phyloP scores from a whole-genome alignment of 2,329 filamentous ascomycete species.

The Geosmithia morbida region DNA sequence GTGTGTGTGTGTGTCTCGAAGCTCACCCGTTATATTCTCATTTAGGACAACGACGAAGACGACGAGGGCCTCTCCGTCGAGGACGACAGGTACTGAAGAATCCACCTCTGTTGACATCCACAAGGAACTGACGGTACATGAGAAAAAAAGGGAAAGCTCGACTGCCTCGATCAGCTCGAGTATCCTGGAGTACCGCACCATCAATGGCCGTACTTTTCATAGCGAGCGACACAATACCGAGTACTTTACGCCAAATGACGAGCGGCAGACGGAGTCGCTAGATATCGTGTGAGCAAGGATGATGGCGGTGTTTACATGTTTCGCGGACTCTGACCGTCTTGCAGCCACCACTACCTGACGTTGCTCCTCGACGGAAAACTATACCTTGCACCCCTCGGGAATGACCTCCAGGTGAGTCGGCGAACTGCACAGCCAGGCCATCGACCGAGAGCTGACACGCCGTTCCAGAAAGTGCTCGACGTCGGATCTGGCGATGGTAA shows the following conservation, averaged over 20 bases:
- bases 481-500: slow-evolving; percentile 7
- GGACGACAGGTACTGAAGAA: background rate
- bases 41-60: background rate
- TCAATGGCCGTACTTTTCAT: slow-evolving; percentile 15
- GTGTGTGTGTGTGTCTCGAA: too few relatives aligned
- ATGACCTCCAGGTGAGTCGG: slow-evolving; percentile 2
- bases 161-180: slow-evolving; percentile 14
- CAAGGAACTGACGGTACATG: background rate
- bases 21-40: background rate
- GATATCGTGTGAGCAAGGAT: slow-evolving; percentile 1
- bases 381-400: slow-evolving; percentile 2
- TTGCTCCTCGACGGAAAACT: slow-evolving; percentile 3
- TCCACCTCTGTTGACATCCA: too few relatives aligned
- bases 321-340: background rate
- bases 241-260: slow-evolving; percentile 10
- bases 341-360: slow-evolving; percentile 4
- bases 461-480: slow-evolving; percentile 6
- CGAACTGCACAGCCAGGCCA: background rate
- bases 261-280: slow-evolving; percentile 9
- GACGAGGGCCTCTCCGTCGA: background rate
- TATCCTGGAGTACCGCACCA: slow-evolving; percentile 13
- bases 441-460: background rate
- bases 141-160: background rate
- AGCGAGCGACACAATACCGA: slow-evolving; percentile 6
- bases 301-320: background rate